A percentile compares a stretch with the other conserved stretches of the same genome.
Conservation (phyloP, 2,329 filamentous ascomycete species). For the Penicillium olsonii region DNA sequence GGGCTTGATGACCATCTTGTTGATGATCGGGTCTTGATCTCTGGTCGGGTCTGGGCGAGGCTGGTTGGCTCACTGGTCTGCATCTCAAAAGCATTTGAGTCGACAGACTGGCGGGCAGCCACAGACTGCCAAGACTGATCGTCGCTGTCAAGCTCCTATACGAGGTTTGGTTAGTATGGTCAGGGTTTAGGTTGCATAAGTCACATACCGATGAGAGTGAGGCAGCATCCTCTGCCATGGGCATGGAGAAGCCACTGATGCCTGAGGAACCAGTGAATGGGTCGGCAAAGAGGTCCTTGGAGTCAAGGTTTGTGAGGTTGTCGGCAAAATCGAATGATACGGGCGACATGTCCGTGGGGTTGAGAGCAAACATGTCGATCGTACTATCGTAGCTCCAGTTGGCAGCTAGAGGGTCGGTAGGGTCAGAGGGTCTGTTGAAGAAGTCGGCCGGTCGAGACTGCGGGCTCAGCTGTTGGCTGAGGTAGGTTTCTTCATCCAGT, state of each 20-base stretch:
- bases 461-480: constrained; percentile 23
- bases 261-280: constrained; percentile 31
- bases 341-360: constrained; percentile 33
- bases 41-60: constrained; percentile 8
- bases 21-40: constrained; percentile 14
- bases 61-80: constrained; percentile 4
- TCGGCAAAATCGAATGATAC: constrained; percentile 34
- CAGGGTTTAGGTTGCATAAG: too few species aligned
- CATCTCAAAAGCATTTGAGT: constrained; percentile 15
- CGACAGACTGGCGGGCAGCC: constrained; percentile 22
- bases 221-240: constrained; percentile 32
- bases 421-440: constrained; percentile 31
- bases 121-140: constrained; percentile 35
- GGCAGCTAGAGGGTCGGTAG: constrained; percentile 37
- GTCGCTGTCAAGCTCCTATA: constrained; percentile 37
- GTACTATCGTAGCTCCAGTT: constrained; percentile 40
- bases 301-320: constrained; percentile 28
- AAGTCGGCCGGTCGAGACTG: constrained; percentile 14
- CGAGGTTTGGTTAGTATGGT: background rate
- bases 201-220: constrained; percentile 29
- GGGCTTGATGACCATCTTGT: constrained; percentile 32
- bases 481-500: constrained; percentile 20
- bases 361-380: constrained; percentile 37
- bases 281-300: constrained; percentile 34
- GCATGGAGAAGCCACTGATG: constrained; percentile 35